Evolutionary conservation across 163 green algal genomes (phyloP).

Genomic region (Scenedesmus sp.): DNA sequence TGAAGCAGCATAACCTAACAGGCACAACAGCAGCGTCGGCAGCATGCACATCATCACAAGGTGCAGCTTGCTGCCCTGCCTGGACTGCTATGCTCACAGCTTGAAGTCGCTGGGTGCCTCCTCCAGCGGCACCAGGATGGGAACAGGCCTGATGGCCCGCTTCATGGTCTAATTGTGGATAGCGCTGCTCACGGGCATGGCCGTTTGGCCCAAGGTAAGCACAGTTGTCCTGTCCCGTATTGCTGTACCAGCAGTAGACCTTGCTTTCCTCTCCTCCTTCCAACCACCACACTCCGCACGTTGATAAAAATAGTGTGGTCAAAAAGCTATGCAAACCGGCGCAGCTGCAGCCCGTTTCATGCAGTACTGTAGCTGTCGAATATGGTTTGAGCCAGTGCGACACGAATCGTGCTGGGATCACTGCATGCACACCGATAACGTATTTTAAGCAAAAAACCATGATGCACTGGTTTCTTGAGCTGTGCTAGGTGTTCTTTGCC

Average conservation of each 20-base stretch:
- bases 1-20: neutral
- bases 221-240: neutral
- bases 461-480: no score
- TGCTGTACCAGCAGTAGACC: conserved; percentile 7
- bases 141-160: conserved; percentile 17
- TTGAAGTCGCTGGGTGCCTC: conserved; percentile 36
- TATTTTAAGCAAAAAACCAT: no score
- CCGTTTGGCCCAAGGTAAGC: neutral
- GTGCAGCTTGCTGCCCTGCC: neutral
- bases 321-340: neutral
- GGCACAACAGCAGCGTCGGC: neutral
- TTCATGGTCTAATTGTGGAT: conserved; percentile 3
- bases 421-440: no score
- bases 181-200: neutral
- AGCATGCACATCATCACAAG: neutral
- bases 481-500: neutral
- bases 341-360: neutral
- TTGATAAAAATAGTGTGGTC: neutral
- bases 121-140: conserved; percentile 32
- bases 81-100: conserved; percentile 1
- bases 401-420: neutral
- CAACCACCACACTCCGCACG: neutral
- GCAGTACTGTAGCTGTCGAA: conserved; percentile 9
- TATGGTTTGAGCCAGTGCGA: conserved; percentile 16
- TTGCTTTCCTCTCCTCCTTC: neutral